Evolutionary conservation across 306 rosid species (phyloP).

Genomic region (Castanea sativa): DNA sequence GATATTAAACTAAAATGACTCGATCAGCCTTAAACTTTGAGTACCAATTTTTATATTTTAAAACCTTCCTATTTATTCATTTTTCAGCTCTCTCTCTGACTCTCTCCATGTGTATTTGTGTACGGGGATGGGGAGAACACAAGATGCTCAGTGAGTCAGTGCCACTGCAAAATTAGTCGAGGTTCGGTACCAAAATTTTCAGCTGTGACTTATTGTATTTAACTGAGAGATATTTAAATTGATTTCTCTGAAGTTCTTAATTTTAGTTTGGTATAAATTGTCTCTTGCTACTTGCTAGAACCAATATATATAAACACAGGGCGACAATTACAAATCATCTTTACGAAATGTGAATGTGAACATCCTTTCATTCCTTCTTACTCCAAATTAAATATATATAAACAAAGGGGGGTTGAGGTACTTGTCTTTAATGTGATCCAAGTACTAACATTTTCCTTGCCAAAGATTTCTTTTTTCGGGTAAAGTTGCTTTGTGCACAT

Average conservation of each 20-base stretch:
- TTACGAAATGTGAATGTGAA: too few relatives aligned
- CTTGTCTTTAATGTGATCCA: too few relatives aligned
- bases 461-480: too few relatives aligned
- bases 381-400: too few relatives aligned
- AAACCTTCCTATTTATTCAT: not conserved
- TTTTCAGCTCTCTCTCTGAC: not conserved
- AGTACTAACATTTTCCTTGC: too few relatives aligned
- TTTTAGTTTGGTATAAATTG: too few relatives aligned
- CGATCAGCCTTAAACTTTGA: not conserved
- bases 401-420: too few relatives aligned
- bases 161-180: slow-evolving; percentile 38
- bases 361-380: too few relatives aligned
- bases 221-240: slow-evolving; percentile 13
- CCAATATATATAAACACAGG: too few relatives aligned
- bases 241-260: not conserved
- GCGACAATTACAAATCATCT: too few relatives aligned
- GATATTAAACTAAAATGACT: not conserved
- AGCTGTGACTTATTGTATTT: slow-evolving; percentile 32
- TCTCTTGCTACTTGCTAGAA: not conserved
- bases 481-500: too few relatives aligned
- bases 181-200: slow-evolving; percentile 45
- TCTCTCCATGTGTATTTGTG: not conserved
- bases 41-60: not conserved
- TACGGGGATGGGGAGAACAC: too few relatives aligned
- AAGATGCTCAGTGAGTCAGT: slow-evolving; percentile 12